phyloP scores from a whole-genome alignment of 441 rosid genomes.

The Jatropha multifida region DNA sequence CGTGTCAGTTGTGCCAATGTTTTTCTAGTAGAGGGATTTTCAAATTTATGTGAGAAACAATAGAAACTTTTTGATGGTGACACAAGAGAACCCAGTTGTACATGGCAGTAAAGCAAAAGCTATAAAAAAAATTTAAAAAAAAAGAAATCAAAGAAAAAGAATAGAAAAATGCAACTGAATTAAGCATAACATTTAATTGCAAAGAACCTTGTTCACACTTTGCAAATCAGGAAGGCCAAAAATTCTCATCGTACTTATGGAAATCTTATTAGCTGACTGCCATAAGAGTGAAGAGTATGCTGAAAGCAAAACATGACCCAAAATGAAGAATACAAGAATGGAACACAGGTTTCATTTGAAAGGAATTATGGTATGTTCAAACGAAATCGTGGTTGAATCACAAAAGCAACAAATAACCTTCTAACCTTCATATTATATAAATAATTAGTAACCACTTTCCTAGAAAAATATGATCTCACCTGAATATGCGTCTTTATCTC shows the following conservation, averaged over 20 bases:
- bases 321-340: neutral
- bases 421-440: neutral
- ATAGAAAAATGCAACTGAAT: neutral
- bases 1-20: conserved; percentile 80
- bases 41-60: conserved; percentile 1
- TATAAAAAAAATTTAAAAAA: neutral
- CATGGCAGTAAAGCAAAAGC: neutral
- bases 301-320: neutral
- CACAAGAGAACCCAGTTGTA: neutral
- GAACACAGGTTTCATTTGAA: neutral
- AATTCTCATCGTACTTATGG: neutral
- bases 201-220: neutral
- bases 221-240: conserved; percentile 6
- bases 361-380: neutral
- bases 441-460: conserved; percentile 1
- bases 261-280: neutral
- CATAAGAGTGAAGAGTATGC: neutral
- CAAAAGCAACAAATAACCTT: neutral
- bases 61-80: neutral
- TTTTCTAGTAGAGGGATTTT: conserved; percentile 51
- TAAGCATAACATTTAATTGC: neutral
- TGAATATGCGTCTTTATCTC: conserved; percentile 93
- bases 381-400: neutral
- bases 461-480: conserved; percentile 39
- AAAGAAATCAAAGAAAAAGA: too few species aligned